Evolutionary conservation across 2,329 filamentous ascomycete species (phyloP).

Genomic region (Chalaropsis thielavioides): DNA sequence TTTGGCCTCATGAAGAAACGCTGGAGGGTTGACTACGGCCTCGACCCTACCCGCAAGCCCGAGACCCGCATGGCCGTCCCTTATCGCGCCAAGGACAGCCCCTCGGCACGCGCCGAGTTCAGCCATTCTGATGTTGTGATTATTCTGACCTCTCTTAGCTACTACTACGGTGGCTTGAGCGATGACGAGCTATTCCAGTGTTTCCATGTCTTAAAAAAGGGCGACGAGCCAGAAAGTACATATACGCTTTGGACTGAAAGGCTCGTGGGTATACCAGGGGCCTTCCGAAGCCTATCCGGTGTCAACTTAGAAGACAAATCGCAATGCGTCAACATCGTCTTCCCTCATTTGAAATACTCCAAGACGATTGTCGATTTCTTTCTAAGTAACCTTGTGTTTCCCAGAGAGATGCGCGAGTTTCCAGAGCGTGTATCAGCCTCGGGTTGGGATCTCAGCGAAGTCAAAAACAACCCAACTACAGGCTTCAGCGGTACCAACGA

Average conservation of each 20-base stretch:
- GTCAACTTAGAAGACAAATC: slow-evolving; percentile 44
- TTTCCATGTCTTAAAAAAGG: slow-evolving; percentile 34
- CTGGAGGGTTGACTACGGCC: slow-evolving; percentile 52
- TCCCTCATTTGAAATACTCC: slow-evolving; percentile 36
- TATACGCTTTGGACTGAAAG: slow-evolving; percentile 36
- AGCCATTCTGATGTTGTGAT: slow-evolving; percentile 47
- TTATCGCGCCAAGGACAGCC: slow-evolving; percentile 44
- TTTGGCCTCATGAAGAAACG: slow-evolving; percentile 43
- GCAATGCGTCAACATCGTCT: slow-evolving; percentile 36
- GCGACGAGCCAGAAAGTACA: slow-evolving; percentile 37
- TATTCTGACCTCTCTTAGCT: slow-evolving; percentile 39
- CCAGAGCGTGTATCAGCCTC: slow-evolving; percentile 48
- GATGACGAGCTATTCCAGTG: slow-evolving; percentile 34
- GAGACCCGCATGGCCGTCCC: slow-evolving; percentile 40
- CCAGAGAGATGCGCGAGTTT: slow-evolving; percentile 48
- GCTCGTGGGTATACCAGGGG: slow-evolving; percentile 23
- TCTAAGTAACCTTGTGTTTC: slow-evolving; percentile 43
- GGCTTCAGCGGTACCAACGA: slow-evolving; percentile 63
- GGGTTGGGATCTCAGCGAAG: slow-evolving; percentile 48
- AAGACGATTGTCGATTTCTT: slow-evolving; percentile 50
- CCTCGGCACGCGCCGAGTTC: slow-evolving; percentile 42
- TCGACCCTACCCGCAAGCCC: slow-evolving; percentile 30
- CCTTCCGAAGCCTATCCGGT: slow-evolving; percentile 30
- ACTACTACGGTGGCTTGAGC: slow-evolving; percentile 41
- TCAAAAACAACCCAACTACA: slow-evolving; percentile 36